These are phyloP conservation scores for Pythium brachiatum DNA, from an alignment of 352 stramenopile species.

Conservation along the genomic window DNA sequence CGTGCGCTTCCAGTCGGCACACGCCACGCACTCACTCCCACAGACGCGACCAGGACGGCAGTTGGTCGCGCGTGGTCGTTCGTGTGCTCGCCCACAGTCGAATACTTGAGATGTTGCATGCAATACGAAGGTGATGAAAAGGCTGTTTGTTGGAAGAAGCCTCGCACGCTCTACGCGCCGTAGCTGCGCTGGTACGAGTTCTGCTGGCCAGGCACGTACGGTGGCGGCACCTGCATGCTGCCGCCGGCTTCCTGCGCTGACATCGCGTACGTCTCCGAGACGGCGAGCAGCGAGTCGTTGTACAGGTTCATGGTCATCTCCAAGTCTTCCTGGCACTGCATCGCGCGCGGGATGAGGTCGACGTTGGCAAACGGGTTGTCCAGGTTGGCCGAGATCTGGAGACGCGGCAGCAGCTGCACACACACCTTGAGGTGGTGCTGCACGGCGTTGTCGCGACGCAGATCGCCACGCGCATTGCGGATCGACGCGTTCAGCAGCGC, in stretches of 20 bases:
- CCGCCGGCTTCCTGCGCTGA: conserved; percentile 64
- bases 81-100: neutral
- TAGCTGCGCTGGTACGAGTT: conserved; percentile 90
- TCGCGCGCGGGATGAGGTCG: conserved; percentile 82
- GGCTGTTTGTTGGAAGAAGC: no score
- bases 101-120: no score
- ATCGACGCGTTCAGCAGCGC: conserved; percentile 74
- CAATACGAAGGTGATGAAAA: neutral
- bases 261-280: conserved; percentile 84
- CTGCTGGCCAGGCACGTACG: conserved; percentile 86
- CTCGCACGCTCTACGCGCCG: conserved; percentile 53
- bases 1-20: conserved; percentile 7
- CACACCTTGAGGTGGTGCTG: conserved; percentile 87
- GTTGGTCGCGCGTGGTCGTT: neutral
- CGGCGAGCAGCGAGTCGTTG: conserved; percentile 86
- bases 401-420: conserved; percentile 76
- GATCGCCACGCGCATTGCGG: conserved; percentile 73
- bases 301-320: conserved; percentile 87
- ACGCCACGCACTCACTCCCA: neutral
- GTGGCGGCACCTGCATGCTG: conserved; percentile 55
- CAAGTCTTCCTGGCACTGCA: conserved; percentile 87
- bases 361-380: conserved; percentile 89
- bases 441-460: conserved; percentile 76
- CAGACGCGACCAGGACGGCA: neutral
- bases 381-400: conserved; percentile 88